These are phyloP conservation scores for Agaricus sinodeliciosus DNA, from an alignment of 768 basidiomycete genomes.

Conservation along the genomic window DNA sequence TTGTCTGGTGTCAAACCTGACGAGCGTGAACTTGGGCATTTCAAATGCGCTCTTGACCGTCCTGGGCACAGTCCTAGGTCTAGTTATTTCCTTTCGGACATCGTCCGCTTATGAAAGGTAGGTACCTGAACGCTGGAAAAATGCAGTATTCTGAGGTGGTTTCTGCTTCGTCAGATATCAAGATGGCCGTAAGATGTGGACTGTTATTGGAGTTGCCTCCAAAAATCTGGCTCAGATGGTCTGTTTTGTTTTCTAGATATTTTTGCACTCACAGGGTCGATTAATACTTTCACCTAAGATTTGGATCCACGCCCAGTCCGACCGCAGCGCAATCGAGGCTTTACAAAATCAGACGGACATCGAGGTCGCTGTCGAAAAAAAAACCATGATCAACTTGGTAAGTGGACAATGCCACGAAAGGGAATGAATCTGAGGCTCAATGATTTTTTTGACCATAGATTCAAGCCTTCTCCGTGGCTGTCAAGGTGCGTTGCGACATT, in stretches of 20 bases:
- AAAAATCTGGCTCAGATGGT: slow-evolving; percentile 57
- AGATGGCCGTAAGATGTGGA: slow-evolving; percentile 70
- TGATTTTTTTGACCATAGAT: slow-evolving; percentile 29
- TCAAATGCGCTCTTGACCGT: slow-evolving; percentile 47
- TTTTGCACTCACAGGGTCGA: not conserved
- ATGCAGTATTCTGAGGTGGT: not conserved
- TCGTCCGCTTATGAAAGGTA: slow-evolving; percentile 55
- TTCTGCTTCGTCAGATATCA: slow-evolving; percentile 38
- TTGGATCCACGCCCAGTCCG: slow-evolving; percentile 49
- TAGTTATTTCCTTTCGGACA: slow-evolving; percentile 68
- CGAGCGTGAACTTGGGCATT: slow-evolving; percentile 40
- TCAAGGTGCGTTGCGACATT: slow-evolving; percentile 39
- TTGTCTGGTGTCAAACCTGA: slow-evolving; percentile 42
- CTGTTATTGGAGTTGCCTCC: slow-evolving; percentile 47
- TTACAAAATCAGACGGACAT: slow-evolving; percentile 24
- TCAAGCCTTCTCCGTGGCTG: slow-evolving; percentile 61
- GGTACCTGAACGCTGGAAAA: not conserved
- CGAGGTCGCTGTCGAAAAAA: slow-evolving; percentile 63
- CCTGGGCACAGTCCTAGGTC: slow-evolving; percentile 66
- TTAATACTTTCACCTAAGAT: slow-evolving; percentile 24
- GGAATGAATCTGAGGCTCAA: not conserved
- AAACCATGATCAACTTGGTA: slow-evolving; percentile 66
- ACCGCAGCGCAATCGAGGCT: slow-evolving; percentile 28
- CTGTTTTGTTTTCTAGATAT: slow-evolving; percentile 17
- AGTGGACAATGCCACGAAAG: slow-evolving; percentile 12